Conservation (phyloP, 768 basidiomycete genomes). For the Boletus rubroflammeus region DNA sequence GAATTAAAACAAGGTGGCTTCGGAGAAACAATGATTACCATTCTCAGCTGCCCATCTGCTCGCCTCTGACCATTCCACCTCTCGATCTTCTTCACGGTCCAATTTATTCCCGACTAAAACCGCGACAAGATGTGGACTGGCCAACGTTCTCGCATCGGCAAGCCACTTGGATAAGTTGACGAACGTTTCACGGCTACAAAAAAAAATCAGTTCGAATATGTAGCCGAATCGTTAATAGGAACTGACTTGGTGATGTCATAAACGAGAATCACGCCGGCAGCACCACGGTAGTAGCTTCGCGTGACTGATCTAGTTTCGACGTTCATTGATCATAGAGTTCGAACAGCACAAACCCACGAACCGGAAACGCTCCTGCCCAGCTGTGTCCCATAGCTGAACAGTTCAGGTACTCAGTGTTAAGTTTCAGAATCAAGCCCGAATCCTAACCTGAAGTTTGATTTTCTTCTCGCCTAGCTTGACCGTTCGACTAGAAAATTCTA, state of each 20-base stretch:
- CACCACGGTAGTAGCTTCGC: constrained; percentile 93
- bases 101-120: constrained; percentile 95
- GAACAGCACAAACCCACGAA: constrained; percentile 31
- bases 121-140: constrained; percentile 84
- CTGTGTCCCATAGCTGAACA: constrained; percentile 91
- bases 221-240: neutral
- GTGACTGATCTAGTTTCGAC: constrained; percentile 69
- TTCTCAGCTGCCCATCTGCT: constrained; percentile 96
- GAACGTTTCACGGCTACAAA: constrained; percentile 79
- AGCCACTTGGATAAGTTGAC: constrained; percentile 83
- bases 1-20: neutral
- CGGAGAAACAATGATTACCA: constrained; percentile 44
- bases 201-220: neutral
- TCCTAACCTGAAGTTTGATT: constrained; percentile 87
- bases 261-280: constrained; percentile 86
- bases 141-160: constrained; percentile 88
- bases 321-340: constrained; percentile 9
- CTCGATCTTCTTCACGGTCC: constrained; percentile 89
- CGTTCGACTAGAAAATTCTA: constrained; percentile 94
- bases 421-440: neutral
- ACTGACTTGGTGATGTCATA: constrained; percentile 89
- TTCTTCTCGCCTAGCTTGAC: constrained; percentile 91
- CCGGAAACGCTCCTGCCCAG: constrained; percentile 94
- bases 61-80: constrained; percentile 95
- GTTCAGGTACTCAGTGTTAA: constrained; percentile 13